phyloP scores from a whole-genome alignment of 179 eudicot species.

The Beta macrorhiza region DNA sequence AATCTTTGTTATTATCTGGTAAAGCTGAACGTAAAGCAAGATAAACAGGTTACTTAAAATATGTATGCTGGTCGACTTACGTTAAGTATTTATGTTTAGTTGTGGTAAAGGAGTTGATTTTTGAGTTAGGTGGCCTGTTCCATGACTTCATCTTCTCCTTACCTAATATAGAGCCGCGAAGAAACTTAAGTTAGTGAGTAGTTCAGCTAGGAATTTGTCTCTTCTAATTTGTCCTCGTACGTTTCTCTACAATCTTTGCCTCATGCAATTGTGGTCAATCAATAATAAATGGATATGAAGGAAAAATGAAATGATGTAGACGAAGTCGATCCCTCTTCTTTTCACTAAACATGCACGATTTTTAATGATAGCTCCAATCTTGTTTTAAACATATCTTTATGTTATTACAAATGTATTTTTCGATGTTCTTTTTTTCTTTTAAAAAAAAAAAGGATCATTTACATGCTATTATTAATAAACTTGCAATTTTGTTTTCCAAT shows the following conservation, averaged over 20 bases:
- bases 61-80: slow-evolving; percentile 10
- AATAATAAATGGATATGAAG: too few relatives aligned
- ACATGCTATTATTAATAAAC: too few relatives aligned
- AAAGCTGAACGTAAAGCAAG: slow-evolving; percentile 22
- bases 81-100: not conserved
- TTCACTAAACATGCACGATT: too few relatives aligned
- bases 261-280: too few relatives aligned
- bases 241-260: not conserved
- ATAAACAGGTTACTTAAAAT: slow-evolving; percentile 15
- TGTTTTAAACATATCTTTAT: too few relatives aligned
- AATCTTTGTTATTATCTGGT: not conserved
- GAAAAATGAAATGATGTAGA: too few relatives aligned
- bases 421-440: too few relatives aligned
- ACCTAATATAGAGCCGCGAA: slow-evolving; percentile 25
- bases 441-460: too few relatives aligned
- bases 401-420: too few relatives aligned
- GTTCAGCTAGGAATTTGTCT: slow-evolving; percentile 27
- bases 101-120: not conserved
- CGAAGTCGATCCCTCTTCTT: too few relatives aligned
- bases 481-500: too few relatives aligned
- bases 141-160: not conserved
- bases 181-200: slow-evolving; percentile 16
- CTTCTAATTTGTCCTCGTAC: not conserved
- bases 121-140: slow-evolving; percentile 29
- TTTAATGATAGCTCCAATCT: too few relatives aligned